Percentiles rank a stretch among this genome's conserved stretches.
These are phyloP conservation scores for Boletus holoroseus DNA, from an alignment of 1,284 basidiomycete genomes.

Conservation along the genomic window DNA sequence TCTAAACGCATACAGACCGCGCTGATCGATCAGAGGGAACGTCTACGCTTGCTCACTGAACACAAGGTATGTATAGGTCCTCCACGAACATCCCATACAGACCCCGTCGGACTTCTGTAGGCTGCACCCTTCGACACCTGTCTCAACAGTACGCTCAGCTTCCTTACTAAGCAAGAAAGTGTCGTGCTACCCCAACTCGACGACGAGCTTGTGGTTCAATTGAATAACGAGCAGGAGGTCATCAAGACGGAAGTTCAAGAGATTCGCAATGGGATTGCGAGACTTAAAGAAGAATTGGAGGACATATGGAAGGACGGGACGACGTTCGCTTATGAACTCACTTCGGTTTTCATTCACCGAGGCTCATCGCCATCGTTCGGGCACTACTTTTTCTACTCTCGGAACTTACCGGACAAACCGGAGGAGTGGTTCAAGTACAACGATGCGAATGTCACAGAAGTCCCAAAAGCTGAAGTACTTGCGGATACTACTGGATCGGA, in stretches of 20 bases:
- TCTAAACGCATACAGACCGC: constrained; percentile 67
- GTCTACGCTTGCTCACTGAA: constrained; percentile 62
- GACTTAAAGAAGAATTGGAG: constrained; percentile 70
- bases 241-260: constrained; percentile 59
- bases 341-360: constrained; percentile 94
- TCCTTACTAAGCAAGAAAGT: constrained; percentile 46
- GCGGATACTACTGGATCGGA: constrained; percentile 76
- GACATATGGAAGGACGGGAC: constrained; percentile 69
- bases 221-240: constrained; percentile 49
- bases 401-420: constrained; percentile 67
- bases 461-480: constrained; percentile 71
- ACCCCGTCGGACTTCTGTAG: constrained; percentile 32
- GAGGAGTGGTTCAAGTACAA: constrained; percentile 96
- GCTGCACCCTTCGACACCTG: constrained; percentile 52
- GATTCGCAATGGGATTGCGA: constrained; percentile 50
- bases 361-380: constrained; percentile 80
- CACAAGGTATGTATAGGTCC: constrained; percentile 51
- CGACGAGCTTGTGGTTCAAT: constrained; percentile 44
- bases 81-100: background rate
- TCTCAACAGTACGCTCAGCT: constrained; percentile 50
- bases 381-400: constrained; percentile 86
- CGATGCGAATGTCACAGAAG: constrained; percentile 75
- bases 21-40: constrained; percentile 58
- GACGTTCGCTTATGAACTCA: constrained; percentile 80
- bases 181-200: constrained; percentile 46